These are phyloP conservation scores for Annona cherimola DNA, from an alignment of 164 flowering plant species.

Conservation along the genomic window DNA sequence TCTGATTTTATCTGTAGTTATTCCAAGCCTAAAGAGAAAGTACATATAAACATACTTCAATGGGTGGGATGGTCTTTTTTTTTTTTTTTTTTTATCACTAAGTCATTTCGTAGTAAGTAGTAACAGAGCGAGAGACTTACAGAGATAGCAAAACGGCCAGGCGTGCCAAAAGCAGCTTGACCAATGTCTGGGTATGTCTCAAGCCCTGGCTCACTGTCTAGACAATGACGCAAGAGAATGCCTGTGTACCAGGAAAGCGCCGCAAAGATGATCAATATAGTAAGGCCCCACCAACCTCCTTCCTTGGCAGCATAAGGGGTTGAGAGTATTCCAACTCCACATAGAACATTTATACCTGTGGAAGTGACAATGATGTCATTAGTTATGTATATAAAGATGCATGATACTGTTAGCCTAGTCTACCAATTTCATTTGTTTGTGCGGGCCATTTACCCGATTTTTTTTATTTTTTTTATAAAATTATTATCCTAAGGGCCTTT, in stretches of 20 bases:
- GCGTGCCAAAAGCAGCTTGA: constrained; percentile 90
- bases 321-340: constrained; percentile 95
- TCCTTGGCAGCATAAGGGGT: constrained; percentile 84
- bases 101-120: too few relatives aligned
- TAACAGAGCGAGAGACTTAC: constrained; percentile 33
- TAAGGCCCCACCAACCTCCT: constrained; percentile 90
- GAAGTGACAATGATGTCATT: background rate
- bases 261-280: constrained; percentile 56
- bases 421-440: too few relatives aligned
- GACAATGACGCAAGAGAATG: constrained; percentile 71
- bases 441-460: too few relatives aligned
- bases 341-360: constrained; percentile 86
- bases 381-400: too few relatives aligned
- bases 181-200: constrained; percentile 98
- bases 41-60: too few relatives aligned
- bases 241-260: constrained; percentile 88
- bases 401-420: too few relatives aligned
- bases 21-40: too few relatives aligned
- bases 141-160: constrained; percentile 72
- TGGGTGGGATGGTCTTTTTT: too few relatives aligned
- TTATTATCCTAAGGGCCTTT: too few relatives aligned
- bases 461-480: too few relatives aligned
- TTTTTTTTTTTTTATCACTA: too few relatives aligned
- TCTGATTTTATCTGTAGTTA: too few relatives aligned
- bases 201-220: constrained; percentile 88